These are phyloP conservation scores for Daldinia sp. DNA, from an alignment of 2,329 filamentous ascomycete species.

Conservation along the genomic window DNA sequence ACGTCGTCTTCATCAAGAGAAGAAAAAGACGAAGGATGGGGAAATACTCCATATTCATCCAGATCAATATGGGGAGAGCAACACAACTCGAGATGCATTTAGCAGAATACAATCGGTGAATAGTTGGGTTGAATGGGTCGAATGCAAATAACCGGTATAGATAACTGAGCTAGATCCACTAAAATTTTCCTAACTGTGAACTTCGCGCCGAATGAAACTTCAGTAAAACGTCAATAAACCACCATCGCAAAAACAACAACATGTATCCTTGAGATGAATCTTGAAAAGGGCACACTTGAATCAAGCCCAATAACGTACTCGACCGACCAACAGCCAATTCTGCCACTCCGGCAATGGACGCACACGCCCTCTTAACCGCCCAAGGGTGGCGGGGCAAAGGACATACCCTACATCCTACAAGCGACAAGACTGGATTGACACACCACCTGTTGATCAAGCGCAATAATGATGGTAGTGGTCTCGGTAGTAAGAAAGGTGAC, in stretches of 20 bases:
- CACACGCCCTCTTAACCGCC: slow-evolving; percentile 79
- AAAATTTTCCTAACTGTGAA: slow-evolving; percentile 13
- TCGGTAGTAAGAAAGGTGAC: slow-evolving; percentile 75
- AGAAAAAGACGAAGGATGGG: too few species aligned
- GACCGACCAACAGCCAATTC: background rate
- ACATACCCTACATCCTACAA: slow-evolving; percentile 81
- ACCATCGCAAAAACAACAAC: background rate
- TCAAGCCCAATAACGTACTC: background rate
- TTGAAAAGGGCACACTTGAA: background rate
- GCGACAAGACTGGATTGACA: slow-evolving; percentile 77
- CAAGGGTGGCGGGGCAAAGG: slow-evolving; percentile 93
- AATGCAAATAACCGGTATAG: slow-evolving; percentile 1
- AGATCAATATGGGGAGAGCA: too few species aligned
- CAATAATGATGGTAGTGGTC: slow-evolving; percentile 81
- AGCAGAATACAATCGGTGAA: background rate
- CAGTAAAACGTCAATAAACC: background rate
- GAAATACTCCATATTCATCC: too few species aligned
- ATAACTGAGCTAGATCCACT: slow-evolving; percentile 11
- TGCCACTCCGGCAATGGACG: slow-evolving; percentile 70
- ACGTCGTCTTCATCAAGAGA: too few species aligned
- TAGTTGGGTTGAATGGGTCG: background rate
- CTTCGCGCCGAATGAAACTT: background rate
- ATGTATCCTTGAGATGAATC: background rate
- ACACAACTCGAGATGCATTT: too few species aligned
- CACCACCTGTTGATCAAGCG: slow-evolving; percentile 84